phyloP scores from a whole-genome alignment of 1,284 basidiomycete genomes.

The Tilletia caries region DNA sequence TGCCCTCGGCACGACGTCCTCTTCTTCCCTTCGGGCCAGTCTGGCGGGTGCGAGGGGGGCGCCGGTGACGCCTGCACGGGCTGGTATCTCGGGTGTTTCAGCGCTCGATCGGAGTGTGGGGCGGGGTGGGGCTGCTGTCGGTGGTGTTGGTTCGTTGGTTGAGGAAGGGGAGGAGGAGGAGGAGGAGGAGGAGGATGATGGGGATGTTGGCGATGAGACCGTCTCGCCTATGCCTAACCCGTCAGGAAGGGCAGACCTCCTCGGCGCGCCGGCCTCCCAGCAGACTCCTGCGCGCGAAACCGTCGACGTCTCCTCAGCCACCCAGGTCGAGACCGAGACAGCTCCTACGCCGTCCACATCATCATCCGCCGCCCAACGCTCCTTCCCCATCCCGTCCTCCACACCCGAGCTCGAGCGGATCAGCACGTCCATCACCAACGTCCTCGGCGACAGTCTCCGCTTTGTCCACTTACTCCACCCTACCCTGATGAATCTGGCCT shows the following conservation, averaged over 20 bases:
- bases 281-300: no score
- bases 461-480: constrained; percentile 31
- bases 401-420: constrained; percentile 43
- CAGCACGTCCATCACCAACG: constrained; percentile 36
- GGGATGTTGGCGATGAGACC: background rate
- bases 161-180: background rate
- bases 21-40: background rate
- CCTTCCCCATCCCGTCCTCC: constrained; percentile 21
- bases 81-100: background rate
- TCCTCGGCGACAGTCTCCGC: constrained; percentile 44
- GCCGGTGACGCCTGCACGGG: background rate
- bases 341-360: background rate
- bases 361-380: constrained; percentile 1
- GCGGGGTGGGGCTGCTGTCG: no score
- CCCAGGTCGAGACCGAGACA: no score
- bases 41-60: no score
- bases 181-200: background rate
- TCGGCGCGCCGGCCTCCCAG: no score
- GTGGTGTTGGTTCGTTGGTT: no score
- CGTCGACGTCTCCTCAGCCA: no score
- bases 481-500: constrained; percentile 25
- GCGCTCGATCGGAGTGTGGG: no score
- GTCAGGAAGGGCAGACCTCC: no score
- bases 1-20: background rate
- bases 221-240: constrained; percentile 1